These are phyloP conservation scores for Xylariales sp. DNA, from an alignment of 2,329 filamentous ascomycete species.

Conservation along the genomic window DNA sequence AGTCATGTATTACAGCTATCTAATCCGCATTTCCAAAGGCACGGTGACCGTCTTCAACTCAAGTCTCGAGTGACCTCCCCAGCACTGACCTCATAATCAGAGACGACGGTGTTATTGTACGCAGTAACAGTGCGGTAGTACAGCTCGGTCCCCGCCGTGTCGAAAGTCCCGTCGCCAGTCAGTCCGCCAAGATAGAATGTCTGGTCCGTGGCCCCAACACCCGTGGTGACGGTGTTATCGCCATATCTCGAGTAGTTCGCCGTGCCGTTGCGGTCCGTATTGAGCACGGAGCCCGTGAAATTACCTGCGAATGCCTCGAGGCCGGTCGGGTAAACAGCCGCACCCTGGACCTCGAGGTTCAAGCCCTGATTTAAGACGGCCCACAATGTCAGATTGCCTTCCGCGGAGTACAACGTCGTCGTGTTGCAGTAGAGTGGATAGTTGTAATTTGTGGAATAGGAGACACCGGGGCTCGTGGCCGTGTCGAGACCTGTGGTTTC, in stretches of 20 bases:
- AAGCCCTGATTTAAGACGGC: slow-evolving; percentile 38
- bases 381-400: slow-evolving; percentile 42
- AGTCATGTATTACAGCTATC: no score
- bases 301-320: slow-evolving; percentile 40
- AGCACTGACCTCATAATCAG: slow-evolving; percentile 13
- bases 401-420: slow-evolving; percentile 36
- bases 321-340: slow-evolving; percentile 50
- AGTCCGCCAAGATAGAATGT: slow-evolving; percentile 49
- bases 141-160: slow-evolving; percentile 33
- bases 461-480: slow-evolving; percentile 22
- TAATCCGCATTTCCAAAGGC: no score
- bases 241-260: slow-evolving; percentile 48
- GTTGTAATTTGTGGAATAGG: slow-evolving; percentile 38
- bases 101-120: slow-evolving; percentile 22
- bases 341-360: slow-evolving; percentile 31
- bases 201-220: slow-evolving; percentile 54
- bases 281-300: slow-evolving; percentile 27
- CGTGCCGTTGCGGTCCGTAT: slow-evolving; percentile 52
- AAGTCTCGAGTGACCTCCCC: no score
- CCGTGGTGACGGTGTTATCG: slow-evolving; percentile 41
- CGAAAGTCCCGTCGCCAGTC: slow-evolving; percentile 15
- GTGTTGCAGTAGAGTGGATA: slow-evolving; percentile 60
- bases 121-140: slow-evolving; percentile 51
- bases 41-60: no score
- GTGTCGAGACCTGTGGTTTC: slow-evolving; percentile 39